Evolutionary conservation across 2,329 filamentous ascomycete species (phyloP).

Genomic region (Colletotrichum gloeosporioides): DNA sequence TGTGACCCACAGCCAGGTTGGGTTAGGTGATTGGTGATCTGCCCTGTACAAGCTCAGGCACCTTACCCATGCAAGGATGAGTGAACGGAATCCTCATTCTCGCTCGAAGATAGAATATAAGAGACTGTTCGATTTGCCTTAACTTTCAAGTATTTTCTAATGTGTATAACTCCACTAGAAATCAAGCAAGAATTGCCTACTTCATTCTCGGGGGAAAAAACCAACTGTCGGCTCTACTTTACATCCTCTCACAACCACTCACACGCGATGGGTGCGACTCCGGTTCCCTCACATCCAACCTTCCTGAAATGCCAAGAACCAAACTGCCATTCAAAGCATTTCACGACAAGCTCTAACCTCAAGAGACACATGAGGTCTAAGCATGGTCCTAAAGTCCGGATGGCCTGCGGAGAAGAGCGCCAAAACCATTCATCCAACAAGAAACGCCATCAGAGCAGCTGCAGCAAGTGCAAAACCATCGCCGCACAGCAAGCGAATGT

Average conservation of each 20-base stretch:
- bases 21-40: too few species aligned
- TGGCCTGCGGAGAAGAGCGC: background rate
- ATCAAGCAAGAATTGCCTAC: too few species aligned
- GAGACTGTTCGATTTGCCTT: too few species aligned
- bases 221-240: too few species aligned
- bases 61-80: too few species aligned
- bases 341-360: background rate
- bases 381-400: background rate
- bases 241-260: background rate
- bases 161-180: too few species aligned
- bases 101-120: too few species aligned
- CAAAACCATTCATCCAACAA: background rate
- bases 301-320: background rate
- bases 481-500: background rate
- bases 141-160: too few species aligned
- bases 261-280: fast-evolving
- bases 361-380: background rate
- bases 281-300: fast-evolving
- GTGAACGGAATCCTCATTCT: too few species aligned
- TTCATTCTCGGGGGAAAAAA: too few species aligned
- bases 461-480: background rate
- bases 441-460: background rate
- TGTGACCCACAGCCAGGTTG: too few species aligned
- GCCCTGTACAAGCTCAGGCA: too few species aligned
- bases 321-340: fast-evolving